Evolutionary conservation across 208 protist genomes (phyloP).

Genomic region (Leishmania arabica): DNA sequence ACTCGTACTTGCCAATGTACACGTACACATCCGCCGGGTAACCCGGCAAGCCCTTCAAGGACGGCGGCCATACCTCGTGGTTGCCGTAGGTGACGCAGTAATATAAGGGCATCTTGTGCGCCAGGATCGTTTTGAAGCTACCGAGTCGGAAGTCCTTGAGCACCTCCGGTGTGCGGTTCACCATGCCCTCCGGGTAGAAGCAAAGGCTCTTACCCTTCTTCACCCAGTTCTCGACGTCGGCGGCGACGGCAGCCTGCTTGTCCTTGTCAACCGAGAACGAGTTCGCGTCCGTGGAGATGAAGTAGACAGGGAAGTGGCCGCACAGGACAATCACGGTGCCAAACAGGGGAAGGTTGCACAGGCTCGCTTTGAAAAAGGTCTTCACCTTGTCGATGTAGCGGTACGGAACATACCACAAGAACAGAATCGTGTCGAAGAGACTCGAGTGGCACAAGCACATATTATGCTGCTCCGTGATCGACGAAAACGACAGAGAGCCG

Average conservation of each 20-base stretch:
- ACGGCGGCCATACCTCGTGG: conserved; percentile 76
- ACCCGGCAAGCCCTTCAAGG: conserved; percentile 59
- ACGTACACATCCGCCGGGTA: conserved; percentile 80
- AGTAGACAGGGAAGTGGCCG: conserved; percentile 88
- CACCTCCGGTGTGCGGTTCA: conserved; percentile 81
- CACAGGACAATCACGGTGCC: conserved; percentile 67
- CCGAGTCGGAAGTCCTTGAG: conserved; percentile 86
- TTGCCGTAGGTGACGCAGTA: conserved; percentile 82
- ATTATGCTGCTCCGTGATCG: conserved; percentile 56
- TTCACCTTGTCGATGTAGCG: conserved; percentile 56
- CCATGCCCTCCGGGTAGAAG: conserved; percentile 85
- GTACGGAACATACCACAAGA: conserved; percentile 57
- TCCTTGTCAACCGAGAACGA: conserved; percentile 82
- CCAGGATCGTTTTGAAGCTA: conserved; percentile 72
- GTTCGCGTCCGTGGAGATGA: conserved; percentile 47
- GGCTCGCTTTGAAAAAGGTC: conserved; percentile 73
- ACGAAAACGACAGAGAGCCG: conserved; percentile 51
- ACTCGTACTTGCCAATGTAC: conserved; percentile 77
- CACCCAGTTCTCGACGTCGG: conserved; percentile 37
- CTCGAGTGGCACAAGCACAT: conserved; percentile 84
- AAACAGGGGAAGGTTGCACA: conserved; percentile 77
- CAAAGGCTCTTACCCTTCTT: too few species aligned
- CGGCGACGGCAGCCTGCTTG: conserved; percentile 75
- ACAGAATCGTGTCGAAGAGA: conserved; percentile 87
- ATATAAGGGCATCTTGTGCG: conserved; percentile 67